Conservation (phyloP, 768 basidiomycete species). For the Porphyrellus cyaneotinctus region DNA sequence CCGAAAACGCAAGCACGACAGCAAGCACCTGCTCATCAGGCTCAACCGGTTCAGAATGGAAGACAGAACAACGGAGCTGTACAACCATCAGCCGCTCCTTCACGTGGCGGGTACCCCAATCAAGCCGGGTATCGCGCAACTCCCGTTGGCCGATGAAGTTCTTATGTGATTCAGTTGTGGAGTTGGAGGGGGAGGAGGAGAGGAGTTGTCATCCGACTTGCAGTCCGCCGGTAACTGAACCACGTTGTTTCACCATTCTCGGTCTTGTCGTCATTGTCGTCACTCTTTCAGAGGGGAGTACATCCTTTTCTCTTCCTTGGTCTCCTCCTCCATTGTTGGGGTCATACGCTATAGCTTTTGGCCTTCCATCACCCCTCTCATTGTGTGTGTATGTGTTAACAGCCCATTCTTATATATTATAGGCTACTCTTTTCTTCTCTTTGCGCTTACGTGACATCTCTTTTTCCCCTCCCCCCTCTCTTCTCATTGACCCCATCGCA, state of each 20-base stretch:
- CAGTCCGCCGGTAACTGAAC: conserved; percentile 9
- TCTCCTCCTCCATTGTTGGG: conserved; percentile 9
- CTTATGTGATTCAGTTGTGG: neutral
- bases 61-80: conserved; percentile 25
- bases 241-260: conserved; percentile 14
- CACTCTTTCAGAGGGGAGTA: conserved; percentile 11
- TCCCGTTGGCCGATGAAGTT: conserved; percentile 26
- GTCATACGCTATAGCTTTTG: conserved; percentile 13
- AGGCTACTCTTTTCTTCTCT: conserved; percentile 20
- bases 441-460: conserved; percentile 17
- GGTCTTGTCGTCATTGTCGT: conserved; percentile 9
- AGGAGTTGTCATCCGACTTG: conserved; percentile 10
- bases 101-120: conserved; percentile 21
- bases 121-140: conserved; percentile 28
- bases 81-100: conserved; percentile 21
- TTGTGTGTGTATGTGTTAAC: conserved; percentile 24
- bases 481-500: neutral
- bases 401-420: conserved; percentile 30
- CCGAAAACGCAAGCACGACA: conserved; percentile 26
- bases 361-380: conserved; percentile 6
- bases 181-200: neutral
- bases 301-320: conserved; percentile 9
- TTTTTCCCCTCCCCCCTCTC: neutral
- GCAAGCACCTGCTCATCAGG: conserved; percentile 23
- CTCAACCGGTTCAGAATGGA: conserved; percentile 25